Base-by-base conservation (phyloP, 441 rosid species). In the Euphorbia schlechtendalii region DNA sequence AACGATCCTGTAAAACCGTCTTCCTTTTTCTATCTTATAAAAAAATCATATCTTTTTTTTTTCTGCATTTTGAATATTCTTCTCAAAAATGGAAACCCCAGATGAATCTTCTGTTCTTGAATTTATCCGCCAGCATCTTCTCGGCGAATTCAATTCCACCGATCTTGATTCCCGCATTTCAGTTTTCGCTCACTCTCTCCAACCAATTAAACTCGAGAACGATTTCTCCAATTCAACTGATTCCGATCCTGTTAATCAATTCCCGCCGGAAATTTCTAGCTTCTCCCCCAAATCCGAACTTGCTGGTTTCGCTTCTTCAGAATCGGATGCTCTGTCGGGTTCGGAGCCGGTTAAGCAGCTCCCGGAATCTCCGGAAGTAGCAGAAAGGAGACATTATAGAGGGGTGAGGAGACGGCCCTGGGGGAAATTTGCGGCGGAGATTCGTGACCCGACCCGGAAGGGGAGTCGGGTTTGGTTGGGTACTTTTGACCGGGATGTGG, bases 371-470 rank as follows among this genome's bases (percentile, higher is more conserved):
- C 56, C n/a, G 64, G 73, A 61, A 9, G 5, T 17, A 0, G 86
- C 64, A 57, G 78, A 75, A 75, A 69, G 34, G 49, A 84, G 78
- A 66, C 94, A 80, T 63, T 91, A 81, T 78, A 77, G 98, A 74
- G 98, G 98, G 18, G 96, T 89, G 6, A 63, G 98, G 66, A 83
- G 86, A 74, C 80, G 96, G 78, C 93, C 98, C 1, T 89, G 98
- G 96, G 98, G 98, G 0, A 92, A 87, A 75, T 89, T 75, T 54
- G 96, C 96, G 3, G 98, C 96, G 17, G 98, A 89, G 86, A 89
- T 89, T 32, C 81, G 98, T 28, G 96, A 89, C 72, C 96, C 98
- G 4, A 73, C 61, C 15, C 74, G 81, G 59, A 89, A 84, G 60
- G 98, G 98, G 1, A 75, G 83, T 25, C 80, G 98, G 73, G 80